A percentile compares a stretch with the other conserved stretches of the same genome.
Evolutionary conservation across 2,329 filamentous ascomycete species (phyloP).

Genomic region (Aspergillus novofumigatus): DNA sequence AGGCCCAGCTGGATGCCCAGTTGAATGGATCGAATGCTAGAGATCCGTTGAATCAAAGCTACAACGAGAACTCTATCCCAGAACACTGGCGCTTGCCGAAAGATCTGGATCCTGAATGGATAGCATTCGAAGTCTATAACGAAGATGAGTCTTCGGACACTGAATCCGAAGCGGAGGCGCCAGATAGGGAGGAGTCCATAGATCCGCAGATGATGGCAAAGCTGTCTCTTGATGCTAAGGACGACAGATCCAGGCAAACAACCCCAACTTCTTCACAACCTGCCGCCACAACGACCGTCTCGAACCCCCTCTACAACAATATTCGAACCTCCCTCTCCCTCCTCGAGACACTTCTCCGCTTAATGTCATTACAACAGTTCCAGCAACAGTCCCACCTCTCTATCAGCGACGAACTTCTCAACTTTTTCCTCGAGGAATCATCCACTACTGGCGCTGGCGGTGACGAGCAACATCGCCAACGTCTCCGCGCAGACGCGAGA

Average conservation of each 20-base stretch:
- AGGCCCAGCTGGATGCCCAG: constrained; percentile 37
- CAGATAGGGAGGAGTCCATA: constrained; percentile 25
- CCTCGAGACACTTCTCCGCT: constrained; percentile 80
- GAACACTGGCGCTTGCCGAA: constrained; percentile 61
- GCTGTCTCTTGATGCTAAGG: constrained; percentile 38
- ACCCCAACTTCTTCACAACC: constrained; percentile 28
- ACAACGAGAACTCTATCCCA: constrained; percentile 29
- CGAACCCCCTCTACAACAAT: constrained; percentile 48
- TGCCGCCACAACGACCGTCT: constrained; percentile 26
- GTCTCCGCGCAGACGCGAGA: constrained; percentile 57
- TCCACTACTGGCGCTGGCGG: constrained; percentile 62
- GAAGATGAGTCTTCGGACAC: constrained; percentile 58
- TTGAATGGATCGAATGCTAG: constrained; percentile 19
- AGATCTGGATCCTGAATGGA: constrained; percentile 83
- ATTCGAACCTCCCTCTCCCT: constrained; percentile 71
- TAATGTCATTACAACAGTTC: constrained; percentile 85
- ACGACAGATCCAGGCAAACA: constrained; percentile 25
- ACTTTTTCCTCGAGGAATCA: constrained; percentile 75
- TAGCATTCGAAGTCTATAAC: constrained; percentile 80
- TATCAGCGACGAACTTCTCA: constrained; percentile 82
- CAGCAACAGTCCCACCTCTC: constrained; percentile 85
- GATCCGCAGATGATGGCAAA: constrained; percentile 47
- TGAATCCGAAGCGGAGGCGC: constrained; percentile 39
- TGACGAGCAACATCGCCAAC: constrained; percentile 58
- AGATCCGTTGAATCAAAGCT: constrained; percentile 7